Percentiles rank a stretch among this genome's conserved stretches.
phyloP scores from a whole-genome alignment of 177 flowering plant species.

The Tripterygium wilfordii region DNA sequence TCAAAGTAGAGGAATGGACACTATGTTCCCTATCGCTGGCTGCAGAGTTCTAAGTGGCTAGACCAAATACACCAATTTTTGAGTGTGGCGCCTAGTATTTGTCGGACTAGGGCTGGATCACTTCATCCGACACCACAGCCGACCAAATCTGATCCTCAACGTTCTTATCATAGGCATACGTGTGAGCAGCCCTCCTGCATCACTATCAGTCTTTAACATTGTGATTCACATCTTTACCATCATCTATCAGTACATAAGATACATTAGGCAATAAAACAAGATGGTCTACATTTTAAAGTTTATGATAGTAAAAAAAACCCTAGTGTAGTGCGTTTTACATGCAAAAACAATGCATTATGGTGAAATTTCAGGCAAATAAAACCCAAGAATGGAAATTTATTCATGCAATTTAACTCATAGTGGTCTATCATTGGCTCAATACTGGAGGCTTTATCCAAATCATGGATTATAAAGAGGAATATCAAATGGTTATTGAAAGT shows the following conservation, averaged over 20 bases:
- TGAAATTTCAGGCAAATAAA: too few species aligned
- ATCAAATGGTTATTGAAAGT: too few species aligned
- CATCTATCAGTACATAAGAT: not conserved
- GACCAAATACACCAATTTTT: constrained; percentile 79
- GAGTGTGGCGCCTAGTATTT: constrained; percentile 90
- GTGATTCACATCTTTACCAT: not conserved
- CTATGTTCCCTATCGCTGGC: constrained; percentile 4
- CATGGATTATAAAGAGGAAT: too few species aligned
- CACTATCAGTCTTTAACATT: not conserved
- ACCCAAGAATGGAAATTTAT: not conserved
- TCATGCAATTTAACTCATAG: not conserved
- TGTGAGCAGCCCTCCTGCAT: constrained; percentile 44
- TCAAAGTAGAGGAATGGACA: constrained; percentile 7
- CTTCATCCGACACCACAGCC: constrained; percentile 51
- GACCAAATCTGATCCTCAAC: constrained; percentile 55
- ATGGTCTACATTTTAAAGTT: too few species aligned
- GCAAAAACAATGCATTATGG: too few species aligned
- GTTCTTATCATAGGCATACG: constrained; percentile 77
- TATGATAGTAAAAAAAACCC: too few species aligned
- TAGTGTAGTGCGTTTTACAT: too few species aligned
- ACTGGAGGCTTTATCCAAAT: too few species aligned
- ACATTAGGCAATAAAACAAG: too few species aligned
- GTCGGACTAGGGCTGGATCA: constrained; percentile 45
- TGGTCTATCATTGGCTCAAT: too few species aligned
- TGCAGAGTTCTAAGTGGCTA: constrained; percentile 22